Base-by-base conservation (phyloP, 1,284 basidiomycete genomes). In the Sporisorium graminicola region DNA sequence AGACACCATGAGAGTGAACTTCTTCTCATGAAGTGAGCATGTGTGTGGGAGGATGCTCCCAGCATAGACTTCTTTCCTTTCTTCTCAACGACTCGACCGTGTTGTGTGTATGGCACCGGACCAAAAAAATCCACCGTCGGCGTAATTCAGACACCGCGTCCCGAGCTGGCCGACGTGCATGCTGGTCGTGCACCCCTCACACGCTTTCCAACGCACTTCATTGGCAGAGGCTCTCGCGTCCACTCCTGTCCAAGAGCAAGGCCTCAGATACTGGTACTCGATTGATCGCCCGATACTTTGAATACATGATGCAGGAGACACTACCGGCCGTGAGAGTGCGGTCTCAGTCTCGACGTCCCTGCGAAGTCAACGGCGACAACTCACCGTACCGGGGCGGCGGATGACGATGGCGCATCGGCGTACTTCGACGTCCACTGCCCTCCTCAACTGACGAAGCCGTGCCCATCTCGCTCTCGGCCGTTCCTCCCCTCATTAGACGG, bases 111-210 rank as follows among this genome's bases (percentile, higher is more conserved):
- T n/a, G n/a, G n/a, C n/a, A 31, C 18, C 44, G 22, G 44, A n/a
- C n/a, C 20, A 13, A 47, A 47, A 27, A 40, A 35, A 22, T 13
- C 20, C 37, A 18, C 14, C 53, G 26, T 63, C 67, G 67, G 67
- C 49, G 22, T 44, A 58, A 57, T 70, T 70, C 13, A 60, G 14
- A 18, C 52, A 57, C 67, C 61, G 67, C 67, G 40, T 59, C 66
- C 66, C 66, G 58, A 64, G 26, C 33, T 46, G 27, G n/a, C 61
- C 60, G 61, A 64, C 40, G n/a, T 60, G 58, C 67, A 70, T 60
- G 27, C 31, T 31, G 31, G 31, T n/a, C 31, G 31, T 10, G 31
- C 13, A 14, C 33, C 7, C 13, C 33, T 35, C 33, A 14, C n/a
- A 35, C 33, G 33, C 27, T 40, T 18, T 13, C 35, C 14, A 31